Evolutionary conservation across 208 protist genomes (phyloP).

Genomic region (Spongospora subterranea): DNA sequence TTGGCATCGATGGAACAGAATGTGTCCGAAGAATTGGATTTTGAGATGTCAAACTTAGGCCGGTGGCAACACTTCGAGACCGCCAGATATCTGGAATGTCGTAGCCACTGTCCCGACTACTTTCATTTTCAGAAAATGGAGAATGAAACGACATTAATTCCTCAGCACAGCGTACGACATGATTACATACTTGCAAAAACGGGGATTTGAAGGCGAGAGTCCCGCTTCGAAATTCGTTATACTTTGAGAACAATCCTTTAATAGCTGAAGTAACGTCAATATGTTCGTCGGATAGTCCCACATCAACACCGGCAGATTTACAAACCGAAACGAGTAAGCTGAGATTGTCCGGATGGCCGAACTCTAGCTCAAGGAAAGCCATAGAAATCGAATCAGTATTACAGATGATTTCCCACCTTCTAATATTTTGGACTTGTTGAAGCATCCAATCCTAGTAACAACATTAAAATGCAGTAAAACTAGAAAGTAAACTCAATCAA

Average conservation of each 20-base stretch:
- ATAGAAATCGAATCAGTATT: background rate
- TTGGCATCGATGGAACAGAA: background rate
- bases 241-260: background rate
- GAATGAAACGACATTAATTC: background rate
- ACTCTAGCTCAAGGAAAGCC: background rate
- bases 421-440: background rate
- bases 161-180: background rate
- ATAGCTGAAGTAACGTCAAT: background rate
- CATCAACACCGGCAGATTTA: background rate
- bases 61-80: constrained; percentile 7
- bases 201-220: background rate
- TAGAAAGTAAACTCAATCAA: background rate
- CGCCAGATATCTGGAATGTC: constrained; percentile 53
- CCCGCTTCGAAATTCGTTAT: background rate
- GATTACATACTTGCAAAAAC: background rate
- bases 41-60: background rate
- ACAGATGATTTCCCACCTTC: background rate
- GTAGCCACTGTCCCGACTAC: background rate
- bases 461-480: background rate
- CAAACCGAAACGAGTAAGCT: background rate
- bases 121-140: background rate
- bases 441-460: constrained; percentile 42
- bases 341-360: background rate
- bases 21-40: constrained; percentile 46
- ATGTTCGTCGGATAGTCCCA: background rate